Base-by-base conservation (phyloP, 2,329 filamentous ascomycete genomes). In the Venturia carpophila region DNA sequence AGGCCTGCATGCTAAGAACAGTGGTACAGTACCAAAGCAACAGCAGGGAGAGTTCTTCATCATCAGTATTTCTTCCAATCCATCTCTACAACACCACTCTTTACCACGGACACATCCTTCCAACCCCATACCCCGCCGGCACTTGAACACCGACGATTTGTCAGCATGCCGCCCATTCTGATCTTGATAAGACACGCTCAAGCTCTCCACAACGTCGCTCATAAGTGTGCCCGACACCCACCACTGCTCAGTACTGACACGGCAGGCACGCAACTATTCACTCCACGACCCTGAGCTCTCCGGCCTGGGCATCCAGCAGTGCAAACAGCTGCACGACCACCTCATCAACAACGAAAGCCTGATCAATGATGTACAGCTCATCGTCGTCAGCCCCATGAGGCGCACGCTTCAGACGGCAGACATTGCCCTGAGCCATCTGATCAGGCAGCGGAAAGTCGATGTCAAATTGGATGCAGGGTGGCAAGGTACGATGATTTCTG, bases 341-440 rank as follows among this genome's bases (percentile, higher is more conserved):
- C 68, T 80, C 21, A 73, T 73, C 67, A 66, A 71, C 7, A 71
- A 70, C 60, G 68, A 74, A 55, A 69, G 71, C 17, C 73, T 79
- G 43, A 75, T 74, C 19, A 71, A 76, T 24, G 76, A 82, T 62
- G 76, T 83, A 11, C 80, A 82, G 21, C 74, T 82, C 37, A 83
- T 89, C 64, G 71, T 90, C 41, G 82, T 84, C 61, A 88, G 85
- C 70, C 84, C 87, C 0, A 87, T 89, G 84, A 77, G 79, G 19
- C 79, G 87, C 39, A 88, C 86, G 1, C 76, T 89, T 39, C 84
- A 90, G 74, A 89, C 87, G 1, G 82, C 86, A 0, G 75, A 82
- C 52, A 76, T 82, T 10, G 80, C 81, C 0, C 75, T 89, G 1
- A 81, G 82, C 68, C 87, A 82, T 79, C 75, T 89, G 58, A 76